Evolutionary conservation across 805 yeast species (phyloP).

Genomic region (Candida incommunis): DNA sequence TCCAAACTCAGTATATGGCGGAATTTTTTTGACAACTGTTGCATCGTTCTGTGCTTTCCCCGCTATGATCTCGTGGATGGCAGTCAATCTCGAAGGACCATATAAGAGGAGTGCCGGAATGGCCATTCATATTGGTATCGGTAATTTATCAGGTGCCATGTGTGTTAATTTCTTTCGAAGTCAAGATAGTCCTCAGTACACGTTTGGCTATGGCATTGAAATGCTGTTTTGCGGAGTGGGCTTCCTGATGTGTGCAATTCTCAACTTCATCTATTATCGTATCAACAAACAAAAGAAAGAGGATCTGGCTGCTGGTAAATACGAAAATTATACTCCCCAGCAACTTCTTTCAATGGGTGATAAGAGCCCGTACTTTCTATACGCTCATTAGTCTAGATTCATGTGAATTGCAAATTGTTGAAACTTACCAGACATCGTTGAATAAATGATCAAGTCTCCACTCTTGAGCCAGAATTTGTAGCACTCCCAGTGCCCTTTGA

Average conservation of each 20-base stretch:
- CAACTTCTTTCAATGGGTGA: conserved; percentile 29
- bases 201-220: conserved; percentile 34
- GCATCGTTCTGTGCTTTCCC: conserved; percentile 50
- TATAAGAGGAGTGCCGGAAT: conserved; percentile 38
- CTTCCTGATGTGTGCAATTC: conserved; percentile 11
- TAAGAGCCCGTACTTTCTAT: conserved; percentile 27
- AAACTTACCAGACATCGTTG: too few relatives aligned
- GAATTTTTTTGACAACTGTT: conserved; percentile 38
- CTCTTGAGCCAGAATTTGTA: not conserved
- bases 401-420: conserved; percentile 4
- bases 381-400: conserved; percentile 11
- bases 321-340: conserved; percentile 16
- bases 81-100: conserved; percentile 45
- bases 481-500: not conserved
- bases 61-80: conserved; percentile 41
- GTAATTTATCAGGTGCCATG: conserved; percentile 51
- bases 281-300: conserved; percentile 16
- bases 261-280: conserved; percentile 13
- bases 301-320: conserved; percentile 21
- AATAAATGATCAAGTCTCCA: not conserved
- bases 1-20: conserved; percentile 35
- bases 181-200: conserved; percentile 38
- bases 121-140: conserved; percentile 46
- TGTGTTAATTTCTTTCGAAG: conserved; percentile 39
- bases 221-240: conserved; percentile 30